Evolutionary conservation across 257 asterid species (phyloP), one percentile per base, ranked within the genome.

Genomic region (Petrea volubilis): DNA sequence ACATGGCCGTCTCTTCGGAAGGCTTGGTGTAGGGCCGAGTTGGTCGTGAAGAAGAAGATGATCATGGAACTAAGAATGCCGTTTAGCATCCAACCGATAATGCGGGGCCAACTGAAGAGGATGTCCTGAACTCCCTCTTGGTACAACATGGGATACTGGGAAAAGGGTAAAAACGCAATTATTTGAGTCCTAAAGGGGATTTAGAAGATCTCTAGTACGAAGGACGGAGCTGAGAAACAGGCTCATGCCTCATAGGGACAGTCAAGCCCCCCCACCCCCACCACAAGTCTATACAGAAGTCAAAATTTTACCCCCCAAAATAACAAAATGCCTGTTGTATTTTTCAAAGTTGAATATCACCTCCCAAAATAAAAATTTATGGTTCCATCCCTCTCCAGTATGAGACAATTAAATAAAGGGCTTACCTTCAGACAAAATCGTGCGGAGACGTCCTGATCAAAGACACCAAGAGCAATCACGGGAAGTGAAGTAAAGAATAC

Each of bases 401-500:
- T 5, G 68, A 10, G 60, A 66, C 2, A 17, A 47, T 11, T 20
- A 47, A 65, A 46, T 11, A 41, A 51, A 50, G 56, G 49, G 14
- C 69, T 58, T 77, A 94, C 99, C 97, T 91, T 80, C 9, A 91
- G 92, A 75, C 97, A 94, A 15, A 81, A 80, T 13, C 87, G 84
- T 28, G 97, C 93, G 34, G 99, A 90, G 49, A 92, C 90, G 50
- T 94, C 98, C 58, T 94, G 98, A 70, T 94, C 99, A 59, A 94
- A 92, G 57, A 94, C 97, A 53, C 99, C 99, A 11, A 94, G 90
- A 38, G 99, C 96, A 46, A 94, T 88, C 41, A 94, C 99, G 0
- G 99, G 99, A 59, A 91, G 98, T 6, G 98, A 91, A 52, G 99
- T 91, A 77, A 94, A 94, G 86, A 94, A 89, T 7, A 91, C 98